Base-by-base conservation (phyloP, 345 rosid genomes). In the Heritiera fomes region DNA sequence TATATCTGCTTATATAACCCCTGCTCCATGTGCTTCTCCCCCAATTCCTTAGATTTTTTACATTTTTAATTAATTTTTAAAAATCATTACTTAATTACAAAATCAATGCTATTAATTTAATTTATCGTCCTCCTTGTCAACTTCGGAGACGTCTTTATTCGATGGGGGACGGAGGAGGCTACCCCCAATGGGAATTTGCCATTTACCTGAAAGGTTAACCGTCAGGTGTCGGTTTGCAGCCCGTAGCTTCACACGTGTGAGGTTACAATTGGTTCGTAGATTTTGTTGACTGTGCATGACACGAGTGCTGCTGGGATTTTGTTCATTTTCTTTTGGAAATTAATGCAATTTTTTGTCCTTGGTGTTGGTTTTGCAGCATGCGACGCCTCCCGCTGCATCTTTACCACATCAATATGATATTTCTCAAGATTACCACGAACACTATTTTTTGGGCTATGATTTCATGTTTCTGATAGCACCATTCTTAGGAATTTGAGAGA, bases 1-100 rank as follows among this genome's bases (percentile, higher is more conserved):
- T 28, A 73, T 73, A 81, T 68, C 70, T 52, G 23, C 64, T 86
- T 91, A 91, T 89, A 91, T 86, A 91, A 59, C 73, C 68, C 68
- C 64, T 2, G 43, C 28, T 66, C 56, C 75, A 71, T 64, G 55
- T 72, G 43, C 14, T 79, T 43, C n/a, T 30, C 47, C 28, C n/a
- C 47, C 73, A 6, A 14, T 20, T 63, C 30, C 56, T n/a, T 13
- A 12, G 14, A 9, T 68, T 55, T 23, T 66, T 50, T 18, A 30
- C 8, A 17, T 13, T 71, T 50, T 49, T 12, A 38, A 53, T 62
- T 70, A 60, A 62, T 20, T 53, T 63, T 50, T 30, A 71, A 20
- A n/a, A 12, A 38, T 69, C 13, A 55, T 43, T 7, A 40, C 46
- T 18, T 18, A 13, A 45, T 64, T 20, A 6, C 1, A 12, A 49